phyloP scores from a whole-genome alignment of 116 monocot genomes.

The Papilionanthe hybrid region DNA sequence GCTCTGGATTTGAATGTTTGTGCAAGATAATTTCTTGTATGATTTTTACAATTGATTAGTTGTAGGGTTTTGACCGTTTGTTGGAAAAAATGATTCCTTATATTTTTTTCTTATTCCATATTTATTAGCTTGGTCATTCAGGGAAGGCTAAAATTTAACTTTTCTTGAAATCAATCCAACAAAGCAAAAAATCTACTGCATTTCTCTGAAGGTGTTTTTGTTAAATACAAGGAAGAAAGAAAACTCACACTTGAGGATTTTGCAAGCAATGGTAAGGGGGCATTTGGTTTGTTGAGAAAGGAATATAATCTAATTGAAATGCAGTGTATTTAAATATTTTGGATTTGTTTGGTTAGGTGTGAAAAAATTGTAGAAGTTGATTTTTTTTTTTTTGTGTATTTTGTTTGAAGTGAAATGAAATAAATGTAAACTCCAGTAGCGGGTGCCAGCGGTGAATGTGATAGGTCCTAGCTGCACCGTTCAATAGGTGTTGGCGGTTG shows the following conservation, averaged over 20 bases:
- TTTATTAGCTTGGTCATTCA: background rate
- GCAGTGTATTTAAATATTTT: too few species aligned
- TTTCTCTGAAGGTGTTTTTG: background rate
- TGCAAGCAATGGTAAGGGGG: background rate
- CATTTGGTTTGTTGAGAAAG: too few species aligned
- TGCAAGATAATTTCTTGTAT: background rate
- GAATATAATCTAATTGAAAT: too few species aligned
- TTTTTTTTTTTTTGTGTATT: too few species aligned
- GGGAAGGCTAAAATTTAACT: background rate
- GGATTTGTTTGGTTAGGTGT: too few species aligned
- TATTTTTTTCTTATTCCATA: background rate
- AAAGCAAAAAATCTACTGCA: background rate
- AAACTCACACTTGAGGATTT: background rate
- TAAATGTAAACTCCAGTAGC: too few species aligned
- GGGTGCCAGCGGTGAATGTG: too few species aligned
- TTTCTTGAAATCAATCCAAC: background rate
- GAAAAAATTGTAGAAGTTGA: too few species aligned
- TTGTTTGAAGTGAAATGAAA: too few species aligned
- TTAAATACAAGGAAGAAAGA: background rate
- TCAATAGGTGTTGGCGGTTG: too few species aligned
- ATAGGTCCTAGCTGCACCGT: too few species aligned
- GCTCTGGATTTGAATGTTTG: background rate
- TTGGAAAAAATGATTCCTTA: background rate
- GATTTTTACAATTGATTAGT: background rate
- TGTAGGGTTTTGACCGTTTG: background rate